phyloP scores from a whole-genome alignment of 2,329 filamentous ascomycete species.

The Dactylonectria estremocensis region DNA sequence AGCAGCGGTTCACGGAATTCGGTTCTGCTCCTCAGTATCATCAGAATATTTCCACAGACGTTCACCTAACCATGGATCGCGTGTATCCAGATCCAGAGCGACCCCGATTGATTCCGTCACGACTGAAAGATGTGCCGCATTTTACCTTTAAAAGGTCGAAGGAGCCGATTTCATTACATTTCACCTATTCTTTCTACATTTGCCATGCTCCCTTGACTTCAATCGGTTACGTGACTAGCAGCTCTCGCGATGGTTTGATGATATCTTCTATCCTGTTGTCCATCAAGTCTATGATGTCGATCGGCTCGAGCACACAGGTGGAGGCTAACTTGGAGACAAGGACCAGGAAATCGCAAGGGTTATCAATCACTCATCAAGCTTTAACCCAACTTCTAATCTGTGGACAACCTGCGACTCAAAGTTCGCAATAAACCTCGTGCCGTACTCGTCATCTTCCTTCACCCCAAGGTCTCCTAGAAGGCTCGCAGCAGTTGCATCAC shows the following conservation, averaged over 20 bases:
- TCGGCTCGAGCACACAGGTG: slow-evolving; percentile 27
- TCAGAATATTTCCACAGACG: not conserved
- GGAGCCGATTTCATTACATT: slow-evolving; percentile 27
- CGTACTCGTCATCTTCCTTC: too few relatives aligned
- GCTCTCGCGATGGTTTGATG: slow-evolving; percentile 24
- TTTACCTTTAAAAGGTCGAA: slow-evolving; percentile 12
- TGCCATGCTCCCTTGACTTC: slow-evolving; percentile 16
- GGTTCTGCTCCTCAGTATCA: not conserved
- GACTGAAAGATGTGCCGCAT: slow-evolving; percentile 27
- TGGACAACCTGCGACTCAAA: too few relatives aligned
- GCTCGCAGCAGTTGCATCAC: too few relatives aligned
- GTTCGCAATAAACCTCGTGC: too few relatives aligned
- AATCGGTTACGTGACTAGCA: slow-evolving; percentile 16
- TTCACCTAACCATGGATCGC: slow-evolving; percentile 7
- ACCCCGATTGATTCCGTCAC: slow-evolving; percentile 16
- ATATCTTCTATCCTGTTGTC: slow-evolving; percentile 30
- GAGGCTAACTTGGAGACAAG: too few relatives aligned
- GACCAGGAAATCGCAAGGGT: too few relatives aligned
- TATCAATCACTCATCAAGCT: too few relatives aligned
- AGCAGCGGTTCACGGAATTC: not conserved
- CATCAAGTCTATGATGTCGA: slow-evolving; percentile 22
- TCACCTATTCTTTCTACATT: slow-evolving; percentile 24
- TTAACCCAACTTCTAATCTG: too few relatives aligned
- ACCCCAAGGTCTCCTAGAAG: too few relatives aligned
- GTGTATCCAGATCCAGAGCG: slow-evolving; percentile 17